These are phyloP conservation scores for Chrysophaeum taylorii DNA, from an alignment of 352 stramenopile species.

Conservation along the genomic window DNA sequence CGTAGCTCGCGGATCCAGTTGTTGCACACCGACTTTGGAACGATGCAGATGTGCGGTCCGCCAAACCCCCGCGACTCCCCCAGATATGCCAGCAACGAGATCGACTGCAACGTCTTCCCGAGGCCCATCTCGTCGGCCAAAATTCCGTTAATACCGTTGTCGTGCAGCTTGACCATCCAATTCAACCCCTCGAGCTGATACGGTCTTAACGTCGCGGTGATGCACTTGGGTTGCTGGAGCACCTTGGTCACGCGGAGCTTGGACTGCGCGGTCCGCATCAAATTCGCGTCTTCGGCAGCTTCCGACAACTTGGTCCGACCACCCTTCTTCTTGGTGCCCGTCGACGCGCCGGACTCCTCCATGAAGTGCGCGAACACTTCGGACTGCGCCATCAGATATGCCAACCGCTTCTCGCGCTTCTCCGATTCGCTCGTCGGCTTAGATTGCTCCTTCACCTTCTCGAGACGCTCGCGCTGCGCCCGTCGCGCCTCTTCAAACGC, in stretches of 20 bases:
- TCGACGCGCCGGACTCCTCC: slow-evolving; percentile 3
- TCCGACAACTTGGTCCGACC: slow-evolving; percentile 53
- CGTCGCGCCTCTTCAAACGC: background rate
- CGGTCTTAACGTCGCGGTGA: slow-evolving; percentile 82
- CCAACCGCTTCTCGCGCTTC: slow-evolving; percentile 33
- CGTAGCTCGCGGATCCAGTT: slow-evolving; percentile 96
- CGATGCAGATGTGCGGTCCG: slow-evolving; percentile 87
- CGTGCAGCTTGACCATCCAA: slow-evolving; percentile 95
- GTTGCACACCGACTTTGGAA: slow-evolving; percentile 87
- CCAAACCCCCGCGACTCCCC: background rate
- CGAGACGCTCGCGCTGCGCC: background rate
- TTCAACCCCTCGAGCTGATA: slow-evolving; percentile 96
- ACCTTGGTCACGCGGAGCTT: slow-evolving; percentile 73
- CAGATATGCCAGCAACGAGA: background rate
- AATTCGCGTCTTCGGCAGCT: slow-evolving; percentile 64
- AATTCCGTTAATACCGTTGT: slow-evolving; percentile 88
- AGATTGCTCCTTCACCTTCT: background rate
- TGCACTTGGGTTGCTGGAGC: slow-evolving; percentile 73
- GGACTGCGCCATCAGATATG: slow-evolving; percentile 88
- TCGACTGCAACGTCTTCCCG: background rate
- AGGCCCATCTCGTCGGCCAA: slow-evolving; percentile 1
- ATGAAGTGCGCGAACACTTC: slow-evolving; percentile 94
- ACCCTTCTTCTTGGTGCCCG: slow-evolving; percentile 46
- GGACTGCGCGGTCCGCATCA: slow-evolving; percentile 72
- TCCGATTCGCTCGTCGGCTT: background rate